Base-by-base conservation (phyloP, 768 basidiomycete genomes). In the Cantharellus cinnabarinus region DNA sequence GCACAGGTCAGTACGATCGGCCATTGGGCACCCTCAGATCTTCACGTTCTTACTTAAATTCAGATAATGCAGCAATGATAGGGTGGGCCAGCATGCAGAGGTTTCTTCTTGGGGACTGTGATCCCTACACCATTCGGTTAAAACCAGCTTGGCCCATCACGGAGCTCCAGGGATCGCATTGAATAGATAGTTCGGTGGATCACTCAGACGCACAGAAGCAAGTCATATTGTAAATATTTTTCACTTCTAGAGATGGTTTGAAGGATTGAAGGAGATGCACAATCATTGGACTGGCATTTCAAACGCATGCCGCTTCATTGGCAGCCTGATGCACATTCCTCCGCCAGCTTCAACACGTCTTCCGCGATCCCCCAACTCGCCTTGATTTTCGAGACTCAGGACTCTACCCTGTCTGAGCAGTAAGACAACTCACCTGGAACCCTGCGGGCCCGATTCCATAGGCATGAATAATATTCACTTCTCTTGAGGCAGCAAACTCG, bases 31-130 rank as follows among this genome's bases (percentile, higher is more conserved):
- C 20, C 20, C 20, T 29, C 20, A 29, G 29, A n/a, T 62, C 20
- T 37, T 20, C 20, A 60, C 10, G 41, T 37, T 29, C 20, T 15
- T 53, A 56, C 37, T n/a, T 2, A 39, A 2, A 5, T 42, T 0
- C 63, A 93, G 94, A 97, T 65, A 98, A 97, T 68, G 94, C 94
- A 0, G 93, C 79, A 4, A 98, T 98, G 94, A 87, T 97, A 63
- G 94, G 79, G 2, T 94, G 85, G 86, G 85, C 91, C 2, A 82
- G 87, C 0, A 83, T 93, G 77, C 71, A 82, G 64, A 79, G 90
- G 7, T 85, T 95, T 62, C 73, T 83, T 35, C 71, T 71, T 0
- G 72, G 72, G 2, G 80, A 83, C 60, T 70, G 75, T 50, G 83
- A 83, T 64, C 72, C 76, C 4, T 88, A 82, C 62, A 72, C 75